These are phyloP conservation scores for Lentinula aciculospora DNA, from an alignment of 768 basidiomycete genomes.

Conservation along the genomic window DNA sequence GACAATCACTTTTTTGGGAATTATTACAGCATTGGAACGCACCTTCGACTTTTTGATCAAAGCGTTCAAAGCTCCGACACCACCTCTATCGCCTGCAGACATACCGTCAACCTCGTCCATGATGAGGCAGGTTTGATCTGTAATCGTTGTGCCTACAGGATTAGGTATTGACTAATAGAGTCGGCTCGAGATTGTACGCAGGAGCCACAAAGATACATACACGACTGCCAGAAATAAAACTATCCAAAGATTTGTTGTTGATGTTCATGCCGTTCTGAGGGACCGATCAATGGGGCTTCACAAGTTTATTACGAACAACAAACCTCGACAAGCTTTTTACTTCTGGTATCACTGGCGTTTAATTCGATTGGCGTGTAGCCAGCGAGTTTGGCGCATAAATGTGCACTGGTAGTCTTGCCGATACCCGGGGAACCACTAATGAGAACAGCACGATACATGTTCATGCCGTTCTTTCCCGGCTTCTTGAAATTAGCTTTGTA, in stretches of 20 bases:
- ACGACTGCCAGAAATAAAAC: conserved; percentile 62
- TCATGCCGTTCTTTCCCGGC: conserved; percentile 82
- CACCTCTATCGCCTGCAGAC: conserved; percentile 96
- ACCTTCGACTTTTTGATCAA: conserved; percentile 93
- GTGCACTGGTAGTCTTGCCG: conserved; percentile 95
- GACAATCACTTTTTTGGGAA: not conserved
- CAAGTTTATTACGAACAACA: conserved; percentile 9
- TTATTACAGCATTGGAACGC: not conserved
- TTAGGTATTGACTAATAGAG: conserved; percentile 43
- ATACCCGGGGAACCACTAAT: conserved; percentile 95
- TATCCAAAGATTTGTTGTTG: conserved; percentile 83
- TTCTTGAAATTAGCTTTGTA: conserved; percentile 83
- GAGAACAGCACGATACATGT: conserved; percentile 79
- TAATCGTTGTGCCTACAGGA: conserved; percentile 67
- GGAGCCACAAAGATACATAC: conserved; percentile 20
- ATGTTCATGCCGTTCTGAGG: conserved; percentile 82
- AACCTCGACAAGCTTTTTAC: conserved; percentile 96
- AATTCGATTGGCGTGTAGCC: conserved; percentile 93
- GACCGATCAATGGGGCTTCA: not conserved
- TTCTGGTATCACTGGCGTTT: conserved; percentile 93
- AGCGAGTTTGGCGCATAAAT: conserved; percentile 83
- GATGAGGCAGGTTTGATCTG: conserved; percentile 80
- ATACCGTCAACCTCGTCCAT: conserved; percentile 99
- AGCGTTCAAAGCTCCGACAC: conserved; percentile 88
- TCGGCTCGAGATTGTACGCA: not conserved